Conservation (phyloP, 2,329 filamentous ascomycete genomes). For the Fusarium sp. region DNA sequence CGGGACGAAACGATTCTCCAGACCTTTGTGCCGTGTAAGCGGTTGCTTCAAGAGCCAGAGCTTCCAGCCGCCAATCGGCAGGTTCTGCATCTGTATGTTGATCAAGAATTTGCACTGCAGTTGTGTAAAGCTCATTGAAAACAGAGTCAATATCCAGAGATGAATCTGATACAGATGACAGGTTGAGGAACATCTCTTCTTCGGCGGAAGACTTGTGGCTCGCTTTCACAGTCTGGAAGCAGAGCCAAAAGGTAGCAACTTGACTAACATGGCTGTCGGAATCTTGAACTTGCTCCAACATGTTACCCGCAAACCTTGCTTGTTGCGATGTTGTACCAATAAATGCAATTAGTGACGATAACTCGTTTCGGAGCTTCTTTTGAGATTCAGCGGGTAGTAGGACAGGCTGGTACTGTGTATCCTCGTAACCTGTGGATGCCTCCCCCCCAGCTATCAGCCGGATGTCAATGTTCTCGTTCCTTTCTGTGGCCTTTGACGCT, state of each 20-base stretch:
- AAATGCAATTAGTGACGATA: slow-evolving; percentile 68
- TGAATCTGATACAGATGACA: slow-evolving; percentile 54
- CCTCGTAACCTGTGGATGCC: slow-evolving; percentile 15
- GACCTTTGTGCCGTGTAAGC: slow-evolving; percentile 79
- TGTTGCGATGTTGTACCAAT: slow-evolving; percentile 69
- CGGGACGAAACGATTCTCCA: slow-evolving; percentile 77
- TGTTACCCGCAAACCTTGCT: slow-evolving; percentile 69
- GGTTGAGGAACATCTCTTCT: slow-evolving; percentile 74
- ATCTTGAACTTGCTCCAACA: slow-evolving; percentile 72
- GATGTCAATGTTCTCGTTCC: slow-evolving; percentile 39
- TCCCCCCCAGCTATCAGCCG: slow-evolving; percentile 44
- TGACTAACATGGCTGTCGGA: slow-evolving; percentile 66
- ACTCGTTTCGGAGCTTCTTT: slow-evolving; percentile 66
- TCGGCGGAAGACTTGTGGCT: slow-evolving; percentile 63
- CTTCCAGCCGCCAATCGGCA: slow-evolving; percentile 77
- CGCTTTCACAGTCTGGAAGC: slow-evolving; percentile 76
- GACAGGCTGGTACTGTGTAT: slow-evolving; percentile 66
- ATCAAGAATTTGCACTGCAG: slow-evolving; percentile 72
- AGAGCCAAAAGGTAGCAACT: slow-evolving; percentile 83
- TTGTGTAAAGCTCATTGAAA: slow-evolving; percentile 75
- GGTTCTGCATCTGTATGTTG: slow-evolving; percentile 62
- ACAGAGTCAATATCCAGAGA: slow-evolving; percentile 59
- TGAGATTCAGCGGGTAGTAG: slow-evolving; percentile 75
- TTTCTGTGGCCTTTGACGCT: slow-evolving; percentile 33
- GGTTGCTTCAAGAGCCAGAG: slow-evolving; percentile 83